These are phyloP conservation scores for Earliella scabrosa DNA, from an alignment of 1,284 basidiomycete species.

Conservation along the genomic window DNA sequence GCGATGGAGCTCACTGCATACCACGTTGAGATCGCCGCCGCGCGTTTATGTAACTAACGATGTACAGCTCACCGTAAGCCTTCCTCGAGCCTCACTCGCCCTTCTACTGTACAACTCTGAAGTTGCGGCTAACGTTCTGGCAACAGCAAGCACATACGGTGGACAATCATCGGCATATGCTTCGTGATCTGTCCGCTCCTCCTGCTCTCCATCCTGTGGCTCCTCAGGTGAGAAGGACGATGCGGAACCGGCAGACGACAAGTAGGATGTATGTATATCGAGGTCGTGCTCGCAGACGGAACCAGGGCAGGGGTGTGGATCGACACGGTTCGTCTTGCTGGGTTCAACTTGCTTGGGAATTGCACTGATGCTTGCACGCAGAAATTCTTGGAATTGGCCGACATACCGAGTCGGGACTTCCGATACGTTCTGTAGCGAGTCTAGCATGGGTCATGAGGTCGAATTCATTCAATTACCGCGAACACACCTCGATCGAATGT, in stretches of 20 bases:
- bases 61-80: conserved; percentile 63
- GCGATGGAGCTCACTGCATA: conserved; percentile 74
- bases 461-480: no score
- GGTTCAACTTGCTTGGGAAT: background rate
- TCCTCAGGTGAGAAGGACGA: conserved; percentile 60
- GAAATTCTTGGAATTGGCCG: conserved; percentile 38
- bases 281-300: conserved; percentile 53
- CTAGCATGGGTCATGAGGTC: no score
- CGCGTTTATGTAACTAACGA: conserved; percentile 73
- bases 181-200: conserved; percentile 52
- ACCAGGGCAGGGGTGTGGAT: conserved; percentile 56
- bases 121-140: background rate
- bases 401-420: conserved; percentile 38
- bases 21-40: conserved; percentile 69
- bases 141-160: conserved; percentile 62
- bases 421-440: conserved; percentile 34
- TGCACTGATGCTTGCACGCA: conserved; percentile 9
- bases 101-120: background rate
- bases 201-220: conserved; percentile 53
- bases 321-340: conserved; percentile 53
- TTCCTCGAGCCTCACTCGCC: no score
- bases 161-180: conserved; percentile 66
- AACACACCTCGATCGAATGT: no score
- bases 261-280: conserved; percentile 72
- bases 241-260: conserved; percentile 54